Base-by-base conservation (phyloP, 1,284 basidiomycete genomes). In the Malassezia slooffiae region DNA sequence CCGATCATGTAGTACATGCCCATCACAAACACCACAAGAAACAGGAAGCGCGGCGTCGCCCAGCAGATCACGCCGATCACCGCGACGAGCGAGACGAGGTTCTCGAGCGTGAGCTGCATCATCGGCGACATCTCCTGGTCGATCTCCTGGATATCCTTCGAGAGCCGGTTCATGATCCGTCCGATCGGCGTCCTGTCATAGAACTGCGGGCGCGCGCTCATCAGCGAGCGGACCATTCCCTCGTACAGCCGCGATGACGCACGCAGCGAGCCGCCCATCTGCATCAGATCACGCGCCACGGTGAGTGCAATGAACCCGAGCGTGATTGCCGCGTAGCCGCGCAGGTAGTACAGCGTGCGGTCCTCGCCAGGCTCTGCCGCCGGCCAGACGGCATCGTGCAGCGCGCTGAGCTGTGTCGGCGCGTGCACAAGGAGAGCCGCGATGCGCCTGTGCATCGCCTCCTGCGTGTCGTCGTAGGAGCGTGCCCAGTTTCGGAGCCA, bases 171-270 rank as follows among this genome's bases (percentile, higher is more conserved):
- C 51, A 67, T 66, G 38, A 70, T 62, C 10, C 67, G 53, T 3
- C 67, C 66, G 19, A 67, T 55, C 10, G 65, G 65, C 22, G 65
- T 66, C 29, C 57, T 53, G 43, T 67, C 64, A 28, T 63, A 67
- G 48, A 60, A 67, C n/a, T 56, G 55, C 23, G 62, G 64, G 38
- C 38, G 80, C 1, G 90, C 88, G 57, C 89, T 89, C 1, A 97
- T 73, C 9, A 96, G 81, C 0, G 81, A 73, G 65, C 88, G 81
- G 30, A 96, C 75, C 36, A 97, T 76, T 29, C 72, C 47, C 21
- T 52, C 44, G 39, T 69, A 67, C 42, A 70, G 51, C 11, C 35
- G 38, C 19, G 53, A 41, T 3, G 65, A 67, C 5, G 66, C 60
- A 4, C 43, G 44, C 17, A 68, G 50, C 28, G 67, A 62, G 17